phyloP scores from a whole-genome alignment of 2,329 filamentous ascomycete genomes.

The Phialophora macrospora region DNA sequence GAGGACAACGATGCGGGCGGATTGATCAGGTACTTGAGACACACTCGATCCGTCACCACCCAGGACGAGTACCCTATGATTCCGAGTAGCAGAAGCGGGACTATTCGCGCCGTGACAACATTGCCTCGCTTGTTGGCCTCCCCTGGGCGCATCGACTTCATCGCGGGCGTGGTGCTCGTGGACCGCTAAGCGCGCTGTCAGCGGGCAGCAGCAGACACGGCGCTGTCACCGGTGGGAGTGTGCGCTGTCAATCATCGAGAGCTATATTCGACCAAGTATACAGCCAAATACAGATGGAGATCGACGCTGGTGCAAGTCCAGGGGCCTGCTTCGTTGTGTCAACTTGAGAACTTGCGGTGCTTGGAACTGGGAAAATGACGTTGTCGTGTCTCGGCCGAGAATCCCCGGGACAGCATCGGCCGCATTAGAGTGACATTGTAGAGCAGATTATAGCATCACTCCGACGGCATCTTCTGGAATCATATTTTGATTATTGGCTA shows the following conservation, averaged over 20 bases:
- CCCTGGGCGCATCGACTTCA: constrained; percentile 27
- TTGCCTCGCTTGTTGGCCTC: constrained; percentile 46
- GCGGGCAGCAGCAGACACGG: not conserved
- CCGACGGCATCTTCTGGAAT: not conserved
- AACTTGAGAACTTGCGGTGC: not conserved
- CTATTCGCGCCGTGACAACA: constrained; percentile 65
- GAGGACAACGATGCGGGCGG: constrained; percentile 47
- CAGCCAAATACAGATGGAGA: not conserved
- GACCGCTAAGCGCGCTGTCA: not conserved
- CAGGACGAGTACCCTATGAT: constrained; percentile 73
- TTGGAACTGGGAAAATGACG: constrained; percentile 2
- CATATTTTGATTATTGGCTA: not conserved
- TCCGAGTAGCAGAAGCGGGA: constrained; percentile 71
- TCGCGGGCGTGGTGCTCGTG: constrained; percentile 5
- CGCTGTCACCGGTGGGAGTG: constrained; percentile 8
- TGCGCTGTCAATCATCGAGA: constrained; percentile 6
- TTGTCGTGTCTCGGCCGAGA: not conserved
- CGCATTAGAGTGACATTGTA: not conserved
- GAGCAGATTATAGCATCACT: not conserved
- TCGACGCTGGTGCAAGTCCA: not conserved
- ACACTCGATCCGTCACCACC: constrained; percentile 69
- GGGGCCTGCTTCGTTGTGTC: not conserved
- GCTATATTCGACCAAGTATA: not conserved
- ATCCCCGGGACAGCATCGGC: not conserved
- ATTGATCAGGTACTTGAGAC: constrained; percentile 72